Percentiles rank a stretch among this genome's conserved stretches.
phyloP scores from a whole-genome alignment of 2,329 filamentous ascomycete genomes.

The Epichloe sylvatica region DNA sequence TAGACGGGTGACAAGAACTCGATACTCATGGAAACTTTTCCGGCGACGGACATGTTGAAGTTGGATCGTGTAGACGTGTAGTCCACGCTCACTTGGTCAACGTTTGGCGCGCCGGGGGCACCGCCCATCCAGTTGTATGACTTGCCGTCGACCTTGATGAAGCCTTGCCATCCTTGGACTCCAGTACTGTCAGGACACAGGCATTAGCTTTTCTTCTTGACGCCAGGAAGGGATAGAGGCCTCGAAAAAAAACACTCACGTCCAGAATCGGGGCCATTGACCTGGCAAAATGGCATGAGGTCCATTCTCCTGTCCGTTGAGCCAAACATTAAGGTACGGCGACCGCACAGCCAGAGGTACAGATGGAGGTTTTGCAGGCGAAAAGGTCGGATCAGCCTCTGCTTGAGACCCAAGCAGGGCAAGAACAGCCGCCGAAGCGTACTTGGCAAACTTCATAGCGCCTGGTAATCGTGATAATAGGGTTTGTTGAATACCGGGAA shows the following conservation, averaged over 20 bases:
- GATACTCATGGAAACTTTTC: conserved; percentile 48
- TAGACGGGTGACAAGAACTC: conserved; percentile 60
- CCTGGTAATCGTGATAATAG: conserved; percentile 4
- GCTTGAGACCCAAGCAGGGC: conserved; percentile 8
- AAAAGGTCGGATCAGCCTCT: conserved; percentile 37
- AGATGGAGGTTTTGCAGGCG: conserved; percentile 50
- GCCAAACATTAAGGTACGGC: conserved; percentile 62
- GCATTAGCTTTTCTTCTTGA: not conserved
- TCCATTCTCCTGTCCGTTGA: conserved; percentile 44
- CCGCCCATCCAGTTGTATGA: conserved; percentile 56
- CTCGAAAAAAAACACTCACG: conserved; percentile 29
- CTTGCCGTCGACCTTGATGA: conserved; percentile 53
- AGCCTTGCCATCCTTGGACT: conserved; percentile 51
- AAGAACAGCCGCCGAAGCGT: conserved; percentile 9
- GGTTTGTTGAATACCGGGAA: conserved; percentile 3
- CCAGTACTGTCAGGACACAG: conserved; percentile 24
- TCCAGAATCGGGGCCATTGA: conserved; percentile 56
- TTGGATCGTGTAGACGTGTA: conserved; percentile 62
- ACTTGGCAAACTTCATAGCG: conserved; percentile 11
- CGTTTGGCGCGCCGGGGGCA: conserved; percentile 32
- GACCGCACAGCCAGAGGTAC: conserved; percentile 60
- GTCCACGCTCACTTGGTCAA: conserved; percentile 47
- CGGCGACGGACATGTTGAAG: conserved; percentile 52
- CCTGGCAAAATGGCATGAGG: conserved; percentile 51
- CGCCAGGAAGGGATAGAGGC: not conserved